Evolutionary conservation across 805 yeast species (phyloP).

Genomic region (Starmerella sirachaensis): DNA sequence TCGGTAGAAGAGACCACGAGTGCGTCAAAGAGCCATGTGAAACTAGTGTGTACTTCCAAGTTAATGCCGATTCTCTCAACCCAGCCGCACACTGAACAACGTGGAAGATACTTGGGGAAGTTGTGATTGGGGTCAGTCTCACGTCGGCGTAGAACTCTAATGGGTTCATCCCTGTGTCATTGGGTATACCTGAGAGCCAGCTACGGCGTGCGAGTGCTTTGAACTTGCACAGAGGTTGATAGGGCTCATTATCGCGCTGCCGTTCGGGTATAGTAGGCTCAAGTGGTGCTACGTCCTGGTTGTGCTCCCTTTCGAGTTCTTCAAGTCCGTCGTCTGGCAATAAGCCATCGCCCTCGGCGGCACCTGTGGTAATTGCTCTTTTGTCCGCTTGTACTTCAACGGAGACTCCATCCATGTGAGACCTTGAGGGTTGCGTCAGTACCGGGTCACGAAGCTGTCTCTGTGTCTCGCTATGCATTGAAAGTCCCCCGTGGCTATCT

Average conservation of each 20-base stretch:
- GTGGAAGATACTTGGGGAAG: constrained; percentile 17
- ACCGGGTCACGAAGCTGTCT: no score
- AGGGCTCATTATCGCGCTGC: neutral
- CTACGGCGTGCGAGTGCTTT: constrained; percentile 4
- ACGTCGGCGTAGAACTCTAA: constrained; percentile 13
- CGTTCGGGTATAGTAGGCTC: no score
- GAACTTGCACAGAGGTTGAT: neutral
- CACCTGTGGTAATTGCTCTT: no score
- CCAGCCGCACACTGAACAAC: constrained; percentile 15
- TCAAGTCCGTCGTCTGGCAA: no score
- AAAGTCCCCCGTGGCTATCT: no score
- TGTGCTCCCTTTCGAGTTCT: no score
- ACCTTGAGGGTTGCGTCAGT: no score
- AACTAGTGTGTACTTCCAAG: constrained; percentile 19
- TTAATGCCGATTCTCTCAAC: constrained; percentile 5
- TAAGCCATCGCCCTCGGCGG: no score
- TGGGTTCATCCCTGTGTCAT: constrained; percentile 1
- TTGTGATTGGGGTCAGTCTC: constrained; percentile 18
- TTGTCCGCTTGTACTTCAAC: no score
- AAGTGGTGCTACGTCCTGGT: no score
- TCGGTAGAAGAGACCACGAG: constrained; percentile 23
- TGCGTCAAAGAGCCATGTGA: constrained; percentile 22
- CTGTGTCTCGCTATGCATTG: no score
- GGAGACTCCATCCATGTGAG: no score
- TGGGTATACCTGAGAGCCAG: neutral